Conservation (phyloP, 495 filamentous ascomycete species). For the Xeromyces bisporus region DNA sequence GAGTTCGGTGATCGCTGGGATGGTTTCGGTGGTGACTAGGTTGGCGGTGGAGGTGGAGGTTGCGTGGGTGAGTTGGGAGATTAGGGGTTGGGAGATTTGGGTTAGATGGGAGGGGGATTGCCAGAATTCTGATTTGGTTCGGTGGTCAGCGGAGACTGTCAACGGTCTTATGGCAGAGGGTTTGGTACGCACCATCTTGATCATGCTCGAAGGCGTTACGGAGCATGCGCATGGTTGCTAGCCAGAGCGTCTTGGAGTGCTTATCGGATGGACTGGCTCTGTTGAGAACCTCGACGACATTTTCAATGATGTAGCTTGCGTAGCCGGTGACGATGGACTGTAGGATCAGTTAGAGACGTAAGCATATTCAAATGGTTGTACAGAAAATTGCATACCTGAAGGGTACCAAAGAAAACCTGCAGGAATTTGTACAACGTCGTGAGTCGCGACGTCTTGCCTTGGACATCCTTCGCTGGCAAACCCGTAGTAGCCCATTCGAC, state of each 20-base stretch:
- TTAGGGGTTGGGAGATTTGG: slow-evolving; percentile 48
- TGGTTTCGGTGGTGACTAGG: slow-evolving; percentile 28
- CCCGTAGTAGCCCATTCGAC: slow-evolving; percentile 56
- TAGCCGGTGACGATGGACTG: slow-evolving; percentile 85
- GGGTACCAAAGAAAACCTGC: slow-evolving; percentile 55
- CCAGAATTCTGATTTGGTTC: slow-evolving; percentile 50
- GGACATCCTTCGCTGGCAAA: slow-evolving; percentile 40
- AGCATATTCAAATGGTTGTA: background rate
- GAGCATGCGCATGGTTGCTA: slow-evolving; percentile 48
- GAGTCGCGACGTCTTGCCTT: slow-evolving; percentile 37
- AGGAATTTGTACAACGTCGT: slow-evolving; percentile 68
- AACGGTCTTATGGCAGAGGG: background rate
- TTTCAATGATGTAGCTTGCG: slow-evolving; percentile 66
- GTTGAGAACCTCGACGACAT: slow-evolving; percentile 44
- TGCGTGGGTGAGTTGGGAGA: slow-evolving; percentile 47
- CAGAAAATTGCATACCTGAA: slow-evolving; percentile 39
- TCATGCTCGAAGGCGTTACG: slow-evolving; percentile 65
- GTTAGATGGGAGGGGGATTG: slow-evolving; percentile 73
- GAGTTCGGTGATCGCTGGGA: slow-evolving; percentile 54
- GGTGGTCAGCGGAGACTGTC: background rate
- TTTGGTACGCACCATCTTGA: slow-evolving; percentile 35
- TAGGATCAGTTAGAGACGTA: slow-evolving; percentile 3
- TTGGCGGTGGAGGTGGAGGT: slow-evolving; percentile 20
- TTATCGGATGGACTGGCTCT: slow-evolving; percentile 30
- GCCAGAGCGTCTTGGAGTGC: slow-evolving; percentile 40